A percentile compares a stretch with the other conserved stretches of the same genome.
phyloP scores from a whole-genome alignment of 208 protist species.

The Acanthamoeba castellanii region DNA sequence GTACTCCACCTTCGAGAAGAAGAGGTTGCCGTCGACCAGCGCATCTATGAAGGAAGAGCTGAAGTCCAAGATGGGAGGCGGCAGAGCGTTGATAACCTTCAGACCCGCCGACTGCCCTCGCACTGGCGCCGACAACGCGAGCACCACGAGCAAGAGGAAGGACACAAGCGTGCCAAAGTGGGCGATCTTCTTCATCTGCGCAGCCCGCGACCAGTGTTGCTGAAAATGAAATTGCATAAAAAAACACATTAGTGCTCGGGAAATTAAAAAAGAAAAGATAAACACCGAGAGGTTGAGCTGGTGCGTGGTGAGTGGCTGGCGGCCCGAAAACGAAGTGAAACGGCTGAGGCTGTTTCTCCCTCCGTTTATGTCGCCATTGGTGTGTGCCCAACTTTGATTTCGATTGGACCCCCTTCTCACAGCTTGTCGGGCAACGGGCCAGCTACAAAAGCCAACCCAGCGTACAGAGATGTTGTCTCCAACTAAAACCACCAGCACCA shows the following conservation, averaged over 20 bases:
- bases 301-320: no score
- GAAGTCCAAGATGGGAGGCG: constrained; percentile 20
- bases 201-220: no score
- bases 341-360: no score
- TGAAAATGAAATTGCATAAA: no score
- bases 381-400: background rate
- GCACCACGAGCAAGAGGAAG: no score
- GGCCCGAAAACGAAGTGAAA: no score
- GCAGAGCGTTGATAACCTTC: constrained; percentile 6
- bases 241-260: no score
- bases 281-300: no score
- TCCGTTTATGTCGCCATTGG: background rate
- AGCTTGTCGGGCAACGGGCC: background rate
- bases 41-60: background rate
- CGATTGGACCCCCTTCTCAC: no score
- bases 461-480: background rate
- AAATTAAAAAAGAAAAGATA: no score
- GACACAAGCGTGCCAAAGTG: no score
- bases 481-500: background rate
- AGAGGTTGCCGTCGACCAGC: background rate
- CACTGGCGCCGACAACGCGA: background rate
- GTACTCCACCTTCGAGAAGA: background rate
- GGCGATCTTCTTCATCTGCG: no score
- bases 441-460: background rate
- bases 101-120: background rate